phyloP scores from a whole-genome alignment of 495 filamentous ascomycete genomes.

The Hamigera avellanea region DNA sequence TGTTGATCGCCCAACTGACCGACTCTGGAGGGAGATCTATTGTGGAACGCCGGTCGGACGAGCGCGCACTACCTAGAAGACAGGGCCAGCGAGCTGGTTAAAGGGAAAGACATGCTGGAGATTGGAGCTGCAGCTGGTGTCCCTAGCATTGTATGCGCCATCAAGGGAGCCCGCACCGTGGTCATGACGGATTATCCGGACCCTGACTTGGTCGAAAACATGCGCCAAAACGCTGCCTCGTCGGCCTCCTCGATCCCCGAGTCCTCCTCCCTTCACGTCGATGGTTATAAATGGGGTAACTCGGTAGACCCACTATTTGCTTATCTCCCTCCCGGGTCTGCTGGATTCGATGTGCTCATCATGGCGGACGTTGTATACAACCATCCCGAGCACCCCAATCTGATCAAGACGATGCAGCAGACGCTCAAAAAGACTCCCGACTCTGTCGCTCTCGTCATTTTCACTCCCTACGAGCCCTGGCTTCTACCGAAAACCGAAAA shows the following conservation, averaged over 20 bases:
- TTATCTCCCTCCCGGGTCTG: slow-evolving; percentile 25
- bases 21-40: slow-evolving; percentile 55
- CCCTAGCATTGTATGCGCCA: slow-evolving; percentile 64
- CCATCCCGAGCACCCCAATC: slow-evolving; percentile 68
- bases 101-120: slow-evolving; percentile 61
- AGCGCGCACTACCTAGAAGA: slow-evolving; percentile 68
- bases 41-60: slow-evolving; percentile 79
- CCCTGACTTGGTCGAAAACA: slow-evolving; percentile 61
- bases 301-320: slow-evolving; percentile 38
- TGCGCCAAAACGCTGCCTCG: slow-evolving; percentile 57
- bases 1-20: slow-evolving; percentile 5
- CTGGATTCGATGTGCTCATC: slow-evolving; percentile 66
- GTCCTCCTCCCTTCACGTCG: slow-evolving; percentile 32
- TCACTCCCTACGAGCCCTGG: slow-evolving; percentile 90
- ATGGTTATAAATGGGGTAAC: slow-evolving; percentile 76
- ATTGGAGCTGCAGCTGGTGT: slow-evolving; percentile 84
- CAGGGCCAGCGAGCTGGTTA: slow-evolving; percentile 41
- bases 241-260: slow-evolving; percentile 18
- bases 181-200: slow-evolving; percentile 90
- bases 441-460: slow-evolving; percentile 71
- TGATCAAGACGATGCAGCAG: slow-evolving; percentile 55
- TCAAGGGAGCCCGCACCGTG: slow-evolving; percentile 55
- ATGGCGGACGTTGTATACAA: slow-evolving; percentile 85
- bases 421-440: slow-evolving; percentile 43
- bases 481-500: slow-evolving; percentile 67